These are phyloP conservation scores for Suillus weaverae DNA, from an alignment of 768 basidiomycete species.

Conservation along the genomic window DNA sequence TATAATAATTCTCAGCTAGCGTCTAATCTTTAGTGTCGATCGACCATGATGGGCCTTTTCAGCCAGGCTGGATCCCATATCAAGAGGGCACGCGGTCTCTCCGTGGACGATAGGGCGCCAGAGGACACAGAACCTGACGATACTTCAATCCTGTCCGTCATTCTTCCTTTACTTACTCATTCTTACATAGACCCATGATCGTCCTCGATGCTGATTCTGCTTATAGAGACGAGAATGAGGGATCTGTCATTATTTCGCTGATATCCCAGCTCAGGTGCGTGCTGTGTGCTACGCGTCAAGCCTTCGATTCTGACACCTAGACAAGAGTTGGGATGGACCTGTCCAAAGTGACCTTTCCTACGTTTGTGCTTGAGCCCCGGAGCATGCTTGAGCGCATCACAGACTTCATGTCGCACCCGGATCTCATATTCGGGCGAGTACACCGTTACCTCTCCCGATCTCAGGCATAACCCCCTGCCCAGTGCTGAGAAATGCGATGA, in stretches of 20 bases:
- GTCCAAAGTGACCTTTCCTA: conserved; percentile 89
- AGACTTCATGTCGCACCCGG: conserved; percentile 98
- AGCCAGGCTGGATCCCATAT: conserved; percentile 65
- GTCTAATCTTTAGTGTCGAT: conserved; percentile 8
- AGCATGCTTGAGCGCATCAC: conserved; percentile 98
- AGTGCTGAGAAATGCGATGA: conserved; percentile 82
- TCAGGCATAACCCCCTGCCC: conserved; percentile 13
- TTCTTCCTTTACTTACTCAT: conserved; percentile 18
- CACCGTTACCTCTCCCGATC: not conserved
- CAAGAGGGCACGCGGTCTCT: conserved; percentile 65
- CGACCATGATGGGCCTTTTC: conserved; percentile 78
- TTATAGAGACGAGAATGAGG: conserved; percentile 86
- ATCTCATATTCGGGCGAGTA: conserved; percentile 90
- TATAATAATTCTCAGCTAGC: not conserved
- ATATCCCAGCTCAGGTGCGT: conserved; percentile 86
- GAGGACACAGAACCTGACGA: conserved; percentile 88
- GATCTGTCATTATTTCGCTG: conserved; percentile 82
- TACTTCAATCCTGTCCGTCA: conserved; percentile 81
- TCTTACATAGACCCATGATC: conserved; percentile 32
- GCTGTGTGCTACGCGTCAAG: conserved; percentile 2
- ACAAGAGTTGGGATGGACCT: conserved; percentile 94
- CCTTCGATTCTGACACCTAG: conserved; percentile 2
- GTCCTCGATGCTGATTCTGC: conserved; percentile 36
- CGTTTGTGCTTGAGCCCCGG: conserved; percentile 94
- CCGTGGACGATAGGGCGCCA: conserved; percentile 68